These are phyloP conservation scores for Bimuria novae-zelandiae DNA, from an alignment of 2,329 filamentous ascomycete genomes.

Conservation along the genomic window DNA sequence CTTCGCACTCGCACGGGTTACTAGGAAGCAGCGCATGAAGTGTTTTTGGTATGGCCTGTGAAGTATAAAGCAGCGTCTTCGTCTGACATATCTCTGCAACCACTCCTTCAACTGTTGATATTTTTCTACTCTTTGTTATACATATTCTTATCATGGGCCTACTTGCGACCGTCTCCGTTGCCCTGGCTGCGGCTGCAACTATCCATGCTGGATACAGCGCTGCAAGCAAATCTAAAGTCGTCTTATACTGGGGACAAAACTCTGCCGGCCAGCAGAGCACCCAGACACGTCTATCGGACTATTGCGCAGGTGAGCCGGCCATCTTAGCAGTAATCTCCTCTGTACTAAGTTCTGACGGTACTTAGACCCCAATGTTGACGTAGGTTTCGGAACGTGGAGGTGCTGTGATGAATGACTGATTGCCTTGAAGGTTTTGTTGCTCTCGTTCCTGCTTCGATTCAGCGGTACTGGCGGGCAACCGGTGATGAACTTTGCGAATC, in stretches of 20 bases:
- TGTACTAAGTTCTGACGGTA: constrained; percentile 62
- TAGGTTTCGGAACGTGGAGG: neutral
- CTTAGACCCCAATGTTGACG: constrained; percentile 52
- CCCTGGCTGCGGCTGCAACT: neutral
- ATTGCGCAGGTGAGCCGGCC: constrained; percentile 16
- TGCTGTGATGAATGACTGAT: neutral
- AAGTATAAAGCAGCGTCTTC: constrained; percentile 2
- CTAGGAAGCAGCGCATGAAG: neutral
- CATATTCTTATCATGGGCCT: constrained; percentile 12
- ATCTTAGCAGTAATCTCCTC: neutral
- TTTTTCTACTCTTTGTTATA: constrained; percentile 1
- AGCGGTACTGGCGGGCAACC: constrained; percentile 55
- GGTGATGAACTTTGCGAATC: constrained; percentile 67
- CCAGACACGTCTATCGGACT: constrained; percentile 19
- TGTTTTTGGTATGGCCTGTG: neutral
- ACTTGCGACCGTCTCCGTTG: constrained; percentile 1
- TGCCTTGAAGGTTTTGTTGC: constrained; percentile 56
- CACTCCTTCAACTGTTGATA: neutral
- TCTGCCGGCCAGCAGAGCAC: constrained; percentile 20
- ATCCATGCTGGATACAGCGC: constrained; percentile 26
- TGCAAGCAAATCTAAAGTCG: constrained; percentile 55
- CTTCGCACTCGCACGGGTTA: too few species aligned
- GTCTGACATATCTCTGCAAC: neutral
- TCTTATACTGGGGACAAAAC: constrained; percentile 67
- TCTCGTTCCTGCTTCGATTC: constrained; percentile 67